Conservation (phyloP, 1,284 basidiomycete genomes). For the Dichomitus squalens region DNA sequence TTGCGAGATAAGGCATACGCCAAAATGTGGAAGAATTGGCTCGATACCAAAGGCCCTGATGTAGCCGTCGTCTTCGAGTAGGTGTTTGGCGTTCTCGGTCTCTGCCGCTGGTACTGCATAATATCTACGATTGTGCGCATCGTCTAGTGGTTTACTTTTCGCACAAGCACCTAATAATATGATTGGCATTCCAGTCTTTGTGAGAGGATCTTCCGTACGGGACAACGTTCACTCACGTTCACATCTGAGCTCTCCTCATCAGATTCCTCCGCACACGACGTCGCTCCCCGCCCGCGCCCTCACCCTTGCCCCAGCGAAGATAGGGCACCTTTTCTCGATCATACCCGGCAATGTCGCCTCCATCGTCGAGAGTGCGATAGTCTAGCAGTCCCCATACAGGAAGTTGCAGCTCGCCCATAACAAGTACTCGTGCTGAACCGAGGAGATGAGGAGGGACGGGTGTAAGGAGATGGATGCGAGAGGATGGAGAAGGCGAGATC, state of each 20-base stretch:
- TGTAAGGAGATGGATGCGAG: conserved; percentile 71
- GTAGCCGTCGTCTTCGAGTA: too few relatives aligned
- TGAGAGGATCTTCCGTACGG: too few relatives aligned
- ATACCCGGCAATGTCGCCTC: conserved; percentile 53
- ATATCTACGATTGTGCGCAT: too few relatives aligned
- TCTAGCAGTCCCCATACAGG: conserved; percentile 90
- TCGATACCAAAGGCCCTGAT: too few relatives aligned
- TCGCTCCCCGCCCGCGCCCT: conserved; percentile 69
- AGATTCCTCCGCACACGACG: conserved; percentile 83
- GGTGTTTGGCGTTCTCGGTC: too few relatives aligned
- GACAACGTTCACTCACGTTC: conserved; percentile 5
- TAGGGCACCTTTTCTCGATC: conserved; percentile 74
- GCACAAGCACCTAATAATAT: too few relatives aligned
- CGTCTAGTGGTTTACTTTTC: too few relatives aligned
- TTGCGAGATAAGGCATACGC: too few relatives aligned
- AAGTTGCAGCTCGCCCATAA: conserved; percentile 88
- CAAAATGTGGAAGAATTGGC: too few relatives aligned
- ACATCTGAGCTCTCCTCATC: conserved; percentile 82
- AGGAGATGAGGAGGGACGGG: conserved; percentile 61
- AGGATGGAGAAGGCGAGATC: conserved; percentile 40
- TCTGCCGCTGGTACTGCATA: too few relatives aligned
- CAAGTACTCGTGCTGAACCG: conserved; percentile 48
- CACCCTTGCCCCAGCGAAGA: conserved; percentile 75
- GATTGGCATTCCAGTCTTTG: too few relatives aligned
- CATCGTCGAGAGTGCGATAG: conserved; percentile 46